These are phyloP conservation scores for Pleurozium schreberi DNA, from an alignment of 225 moss, liverwort and hornwort genomes.

Conservation along the genomic window DNA sequence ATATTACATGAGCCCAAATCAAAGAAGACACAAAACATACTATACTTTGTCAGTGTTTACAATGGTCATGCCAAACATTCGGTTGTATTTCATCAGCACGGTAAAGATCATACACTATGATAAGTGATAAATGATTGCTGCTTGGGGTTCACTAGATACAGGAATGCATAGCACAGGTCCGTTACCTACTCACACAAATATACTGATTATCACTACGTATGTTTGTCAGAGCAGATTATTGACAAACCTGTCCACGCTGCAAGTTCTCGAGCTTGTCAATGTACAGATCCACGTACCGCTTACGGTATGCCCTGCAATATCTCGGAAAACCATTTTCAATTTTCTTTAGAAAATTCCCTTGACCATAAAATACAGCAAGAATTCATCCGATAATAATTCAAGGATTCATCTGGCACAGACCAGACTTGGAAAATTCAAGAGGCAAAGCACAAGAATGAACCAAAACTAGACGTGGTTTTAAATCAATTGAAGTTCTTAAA, in stretches of 20 bases:
- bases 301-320: conserved; percentile 50
- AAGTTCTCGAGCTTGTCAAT: conserved; percentile 77
- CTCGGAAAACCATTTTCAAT: neutral
- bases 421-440: neutral
- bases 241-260: conserved; percentile 74
- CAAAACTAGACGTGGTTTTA: neutral
- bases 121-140: neutral
- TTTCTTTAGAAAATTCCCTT: neutral
- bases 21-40: neutral
- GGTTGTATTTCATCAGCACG: neutral
- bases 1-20: neutral
- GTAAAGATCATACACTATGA: neutral
- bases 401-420: neutral
- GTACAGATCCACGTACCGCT: conserved; percentile 74
- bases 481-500: neutral
- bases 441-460: neutral
- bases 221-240: neutral
- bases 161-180: neutral
- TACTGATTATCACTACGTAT: neutral
- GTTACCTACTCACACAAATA: neutral
- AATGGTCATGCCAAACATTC: neutral
- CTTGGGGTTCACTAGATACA: neutral
- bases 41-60: neutral
- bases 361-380: neutral
- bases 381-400: neutral